A percentile compares a stretch with the other conserved stretches of the same genome.
These are phyloP conservation scores for Lipomyces chichibuensis DNA, from an alignment of 805 yeast genomes.

Conservation along the genomic window DNA sequence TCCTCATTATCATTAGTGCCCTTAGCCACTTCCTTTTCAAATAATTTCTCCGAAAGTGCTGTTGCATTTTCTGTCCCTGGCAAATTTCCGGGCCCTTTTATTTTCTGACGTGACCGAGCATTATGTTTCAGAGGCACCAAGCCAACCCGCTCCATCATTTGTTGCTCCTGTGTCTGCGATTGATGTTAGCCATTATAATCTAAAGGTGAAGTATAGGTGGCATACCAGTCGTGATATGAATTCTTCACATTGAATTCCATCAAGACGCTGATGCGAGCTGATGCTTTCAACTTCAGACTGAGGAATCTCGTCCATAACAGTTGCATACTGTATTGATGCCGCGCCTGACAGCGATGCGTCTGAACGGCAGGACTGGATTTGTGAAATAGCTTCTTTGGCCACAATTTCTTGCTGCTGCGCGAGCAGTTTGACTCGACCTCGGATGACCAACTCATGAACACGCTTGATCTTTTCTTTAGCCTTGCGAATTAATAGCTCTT, in stretches of 20 bases:
- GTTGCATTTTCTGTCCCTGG: not conserved
- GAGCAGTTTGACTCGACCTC: constrained; percentile 23
- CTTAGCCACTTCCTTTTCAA: constrained; percentile 21
- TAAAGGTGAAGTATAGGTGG: not conserved
- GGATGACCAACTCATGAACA: constrained; percentile 21
- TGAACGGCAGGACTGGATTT: constrained; percentile 8
- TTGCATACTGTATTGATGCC: constrained; percentile 9
- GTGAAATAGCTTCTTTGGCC: constrained; percentile 12
- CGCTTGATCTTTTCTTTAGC: constrained; percentile 30
- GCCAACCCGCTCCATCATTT: constrained; percentile 33
- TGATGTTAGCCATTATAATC: not conserved
- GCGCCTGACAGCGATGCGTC: not conserved
- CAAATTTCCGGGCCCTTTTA: not conserved
- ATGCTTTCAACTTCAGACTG: not conserved
- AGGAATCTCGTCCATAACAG: constrained; percentile 25
- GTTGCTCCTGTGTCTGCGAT: not conserved
- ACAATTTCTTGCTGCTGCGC: constrained; percentile 11
- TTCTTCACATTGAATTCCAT: not conserved
- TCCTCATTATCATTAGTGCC: constrained; percentile 36
- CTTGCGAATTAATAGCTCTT: constrained; percentile 37
- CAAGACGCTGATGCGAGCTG: too few species aligned
- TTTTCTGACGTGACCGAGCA: not conserved
- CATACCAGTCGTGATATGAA: not conserved
- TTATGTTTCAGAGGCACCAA: constrained; percentile 24
- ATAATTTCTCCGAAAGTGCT: constrained; percentile 5